phyloP scores from a whole-genome alignment of 768 basidiomycete genomes.

The Leccinum obscurum region DNA sequence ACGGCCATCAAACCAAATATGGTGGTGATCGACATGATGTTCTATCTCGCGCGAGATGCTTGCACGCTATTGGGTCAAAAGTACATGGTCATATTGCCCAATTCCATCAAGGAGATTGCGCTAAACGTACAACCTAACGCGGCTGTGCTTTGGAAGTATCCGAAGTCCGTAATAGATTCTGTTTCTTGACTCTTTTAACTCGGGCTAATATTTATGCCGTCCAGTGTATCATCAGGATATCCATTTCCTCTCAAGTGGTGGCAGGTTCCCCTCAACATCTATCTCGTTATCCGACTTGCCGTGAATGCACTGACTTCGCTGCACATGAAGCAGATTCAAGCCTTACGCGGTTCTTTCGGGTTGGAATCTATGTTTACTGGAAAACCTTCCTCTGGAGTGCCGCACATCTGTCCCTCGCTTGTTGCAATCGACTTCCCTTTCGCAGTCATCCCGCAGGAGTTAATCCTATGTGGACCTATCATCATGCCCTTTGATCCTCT shows the following conservation, averaged over 20 bases:
- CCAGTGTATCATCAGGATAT: slow-evolving; percentile 13
- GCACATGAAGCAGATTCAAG: background rate
- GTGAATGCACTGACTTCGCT: background rate
- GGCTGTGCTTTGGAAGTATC: slow-evolving; percentile 12
- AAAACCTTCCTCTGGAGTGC: background rate
- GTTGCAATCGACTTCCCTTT: slow-evolving; percentile 3
- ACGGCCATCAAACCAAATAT: slow-evolving; percentile 1
- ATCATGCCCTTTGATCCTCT: slow-evolving; percentile 11
- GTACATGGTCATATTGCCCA: slow-evolving; percentile 7
- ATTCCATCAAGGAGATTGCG: background rate
- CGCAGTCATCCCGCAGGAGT: slow-evolving; percentile 9
- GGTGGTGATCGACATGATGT: slow-evolving; percentile 3
- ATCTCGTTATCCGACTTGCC: slow-evolving; percentile 5
- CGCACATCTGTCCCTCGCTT: slow-evolving; percentile 7
- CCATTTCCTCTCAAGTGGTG: slow-evolving; percentile 19
- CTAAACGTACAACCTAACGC: background rate
- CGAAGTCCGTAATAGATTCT: background rate
- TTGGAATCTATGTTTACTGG: background rate
- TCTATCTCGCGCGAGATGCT: slow-evolving; percentile 8
- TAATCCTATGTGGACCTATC: slow-evolving; percentile 12
- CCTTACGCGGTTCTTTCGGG: slow-evolving; percentile 7
- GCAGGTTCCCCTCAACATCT: slow-evolving; percentile 16
- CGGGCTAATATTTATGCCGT: background rate
- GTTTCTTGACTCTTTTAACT: background rate
- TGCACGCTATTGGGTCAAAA: slow-evolving; percentile 10